phyloP scores from a whole-genome alignment of 495 filamentous ascomycete genomes.

The Podospora pseudocomata region DNA sequence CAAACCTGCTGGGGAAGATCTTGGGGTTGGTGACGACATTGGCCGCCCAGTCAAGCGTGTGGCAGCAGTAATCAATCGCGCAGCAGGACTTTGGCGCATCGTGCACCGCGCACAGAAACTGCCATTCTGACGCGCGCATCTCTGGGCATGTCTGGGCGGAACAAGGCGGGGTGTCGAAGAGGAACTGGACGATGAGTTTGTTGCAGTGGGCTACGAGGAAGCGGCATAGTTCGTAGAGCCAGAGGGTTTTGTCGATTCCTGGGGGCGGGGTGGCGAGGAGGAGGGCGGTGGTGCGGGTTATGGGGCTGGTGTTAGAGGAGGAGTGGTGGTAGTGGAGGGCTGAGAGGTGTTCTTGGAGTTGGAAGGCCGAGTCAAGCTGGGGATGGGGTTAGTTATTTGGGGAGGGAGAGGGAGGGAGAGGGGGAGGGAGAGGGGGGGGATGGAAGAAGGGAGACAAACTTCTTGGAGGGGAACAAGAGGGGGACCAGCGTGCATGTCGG shows the following conservation, averaged over 20 bases:
- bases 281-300: slow-evolving; percentile 67
- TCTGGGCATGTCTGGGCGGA: slow-evolving; percentile 85
- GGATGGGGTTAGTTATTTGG: slow-evolving; percentile 10
- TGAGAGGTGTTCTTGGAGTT: slow-evolving; percentile 96
- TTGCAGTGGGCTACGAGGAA: slow-evolving; percentile 93
- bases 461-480: slow-evolving; percentile 80
- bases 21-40: slow-evolving; percentile 86
- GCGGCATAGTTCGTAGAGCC: slow-evolving; percentile 96
- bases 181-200: slow-evolving; percentile 82
- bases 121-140: slow-evolving; percentile 98
- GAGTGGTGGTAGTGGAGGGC: slow-evolving; percentile 82
- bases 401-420: too few species aligned
- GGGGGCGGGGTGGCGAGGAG: slow-evolving; percentile 74
- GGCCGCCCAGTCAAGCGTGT: slow-evolving; percentile 94
- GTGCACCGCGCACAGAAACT: slow-evolving; percentile 97
- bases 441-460: slow-evolving; percentile 43
- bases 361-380: slow-evolving; percentile 91
- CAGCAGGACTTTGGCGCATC: slow-evolving; percentile 92
- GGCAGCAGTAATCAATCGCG: slow-evolving; percentile 97
- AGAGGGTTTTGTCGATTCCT: slow-evolving; percentile 76
- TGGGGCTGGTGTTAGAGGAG: slow-evolving; percentile 57
- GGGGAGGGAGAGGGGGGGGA: too few species aligned
- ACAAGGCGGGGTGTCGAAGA: slow-evolving; percentile 84
- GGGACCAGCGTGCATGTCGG: slow-evolving; percentile 87
- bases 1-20: slow-evolving; percentile 85